Percentiles rank a stretch among this genome's conserved stretches.
Conservation (phyloP, 768 basidiomycete genomes). For the Sistotremastrum niveocremeum region DNA sequence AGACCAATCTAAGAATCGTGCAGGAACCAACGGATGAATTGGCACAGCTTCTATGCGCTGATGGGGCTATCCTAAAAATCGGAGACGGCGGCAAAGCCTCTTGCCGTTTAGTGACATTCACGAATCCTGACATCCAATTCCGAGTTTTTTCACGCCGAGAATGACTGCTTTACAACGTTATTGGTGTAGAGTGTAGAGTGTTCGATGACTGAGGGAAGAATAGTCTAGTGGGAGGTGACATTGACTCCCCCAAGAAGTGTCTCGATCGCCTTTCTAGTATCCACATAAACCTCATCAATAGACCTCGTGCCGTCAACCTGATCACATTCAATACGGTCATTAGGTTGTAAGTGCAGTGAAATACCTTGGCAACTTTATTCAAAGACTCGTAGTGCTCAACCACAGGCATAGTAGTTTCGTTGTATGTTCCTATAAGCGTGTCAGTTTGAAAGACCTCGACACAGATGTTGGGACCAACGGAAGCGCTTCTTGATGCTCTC, state of each 20-base stretch:
- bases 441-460: background rate
- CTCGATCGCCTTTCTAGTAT: conserved; percentile 41
- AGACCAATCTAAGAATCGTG: conserved; percentile 1
- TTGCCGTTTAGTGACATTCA: conserved; percentile 29
- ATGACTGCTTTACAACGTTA: too few relatives aligned
- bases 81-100: conserved; percentile 43
- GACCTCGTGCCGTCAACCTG: conserved; percentile 59
- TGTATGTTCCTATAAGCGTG: conserved; percentile 54
- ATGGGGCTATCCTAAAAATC: conserved; percentile 60
- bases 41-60: conserved; percentile 67
- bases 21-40: conserved; percentile 26
- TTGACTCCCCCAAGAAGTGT: conserved; percentile 26
- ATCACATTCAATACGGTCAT: background rate
- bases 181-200: too few relatives aligned
- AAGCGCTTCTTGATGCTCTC: conserved; percentile 98
- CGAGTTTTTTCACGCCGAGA: conserved; percentile 4
- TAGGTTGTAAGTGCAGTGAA: background rate
- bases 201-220: too few relatives aligned
- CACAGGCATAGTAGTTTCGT: conserved; percentile 84
- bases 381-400: conserved; percentile 62
- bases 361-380: conserved; percentile 69
- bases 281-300: conserved; percentile 58
- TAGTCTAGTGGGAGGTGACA: background rate
- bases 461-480: conserved; percentile 31
- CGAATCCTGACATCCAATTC: conserved; percentile 25